Percentiles rank a stretch among this genome's conserved stretches.
These are phyloP conservation scores for Thelephora ganbajun DNA, from an alignment of 768 basidiomycete genomes.

Conservation along the genomic window DNA sequence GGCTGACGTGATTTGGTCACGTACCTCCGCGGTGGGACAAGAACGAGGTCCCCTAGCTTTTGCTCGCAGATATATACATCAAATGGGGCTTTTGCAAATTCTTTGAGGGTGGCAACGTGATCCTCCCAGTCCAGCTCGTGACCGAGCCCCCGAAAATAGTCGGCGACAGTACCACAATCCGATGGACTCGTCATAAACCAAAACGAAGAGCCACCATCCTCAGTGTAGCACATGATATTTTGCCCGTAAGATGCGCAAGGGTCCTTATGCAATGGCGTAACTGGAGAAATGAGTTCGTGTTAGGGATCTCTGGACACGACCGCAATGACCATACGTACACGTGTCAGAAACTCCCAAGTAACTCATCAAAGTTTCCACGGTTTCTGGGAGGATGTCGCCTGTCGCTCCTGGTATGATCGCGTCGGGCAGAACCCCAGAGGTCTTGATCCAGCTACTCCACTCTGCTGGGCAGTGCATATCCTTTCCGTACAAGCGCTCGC, in stretches of 20 bases:
- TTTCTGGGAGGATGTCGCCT: constrained; percentile 48
- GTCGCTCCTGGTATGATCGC: constrained; percentile 35
- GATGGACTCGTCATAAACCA: constrained; percentile 77
- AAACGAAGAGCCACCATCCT: constrained; percentile 55
- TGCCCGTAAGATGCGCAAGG: constrained; percentile 75
- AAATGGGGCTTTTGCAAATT: constrained; percentile 55
- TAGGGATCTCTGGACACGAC: neutral
- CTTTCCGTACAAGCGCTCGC: constrained; percentile 60
- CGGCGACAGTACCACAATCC: constrained; percentile 36
- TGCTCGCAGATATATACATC: constrained; percentile 60
- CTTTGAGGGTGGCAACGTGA: constrained; percentile 45
- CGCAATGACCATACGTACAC: constrained; percentile 12
- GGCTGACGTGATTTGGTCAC: neutral
- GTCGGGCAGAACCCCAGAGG: constrained; percentile 33
- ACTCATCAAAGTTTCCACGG: constrained; percentile 73
- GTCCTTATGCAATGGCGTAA: constrained; percentile 78
- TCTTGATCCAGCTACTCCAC: constrained; percentile 53
- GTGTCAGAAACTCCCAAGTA: constrained; percentile 76
- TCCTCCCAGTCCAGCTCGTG: constrained; percentile 65
- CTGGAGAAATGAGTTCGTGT: neutral
- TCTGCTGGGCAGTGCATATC: constrained; percentile 53
- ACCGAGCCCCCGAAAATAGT: constrained; percentile 44
- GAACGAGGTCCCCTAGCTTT: constrained; percentile 60
- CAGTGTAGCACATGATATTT: constrained; percentile 77
- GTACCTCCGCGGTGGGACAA: constrained; percentile 55